Conservation (phyloP, 1,284 basidiomycete genomes). For the Cerioporus squamosus region DNA sequence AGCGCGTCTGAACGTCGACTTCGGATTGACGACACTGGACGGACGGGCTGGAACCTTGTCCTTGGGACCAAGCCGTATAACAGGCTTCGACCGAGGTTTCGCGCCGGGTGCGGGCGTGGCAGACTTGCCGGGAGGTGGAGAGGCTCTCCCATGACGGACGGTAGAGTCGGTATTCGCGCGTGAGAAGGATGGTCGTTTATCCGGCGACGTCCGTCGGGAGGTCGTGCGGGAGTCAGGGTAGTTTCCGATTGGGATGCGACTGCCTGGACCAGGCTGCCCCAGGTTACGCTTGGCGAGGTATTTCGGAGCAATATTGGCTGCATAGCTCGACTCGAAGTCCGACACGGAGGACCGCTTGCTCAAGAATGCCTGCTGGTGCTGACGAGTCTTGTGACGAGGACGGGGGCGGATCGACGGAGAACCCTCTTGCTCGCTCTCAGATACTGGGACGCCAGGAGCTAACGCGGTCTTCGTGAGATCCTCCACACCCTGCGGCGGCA, state of each 20-base stretch:
- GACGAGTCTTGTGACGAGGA: constrained; percentile 50
- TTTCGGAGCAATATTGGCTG: constrained; percentile 81
- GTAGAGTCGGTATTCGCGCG: constrained; percentile 38
- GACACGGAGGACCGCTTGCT: constrained; percentile 68
- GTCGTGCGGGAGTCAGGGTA: constrained; percentile 59
- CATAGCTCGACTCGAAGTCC: constrained; percentile 89
- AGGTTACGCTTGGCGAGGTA: constrained; percentile 58
- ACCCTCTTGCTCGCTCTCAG: constrained; percentile 77
- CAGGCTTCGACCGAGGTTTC: constrained; percentile 44
- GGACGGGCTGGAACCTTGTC: constrained; percentile 55
- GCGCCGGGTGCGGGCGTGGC: constrained; percentile 27
- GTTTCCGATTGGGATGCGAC: constrained; percentile 53
- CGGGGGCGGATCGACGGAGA: constrained; percentile 41
- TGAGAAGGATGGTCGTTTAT: constrained; percentile 55
- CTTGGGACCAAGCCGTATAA: constrained; percentile 43
- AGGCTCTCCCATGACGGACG: constrained; percentile 21
- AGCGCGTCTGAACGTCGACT: constrained; percentile 58
- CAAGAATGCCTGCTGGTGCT: constrained; percentile 40
- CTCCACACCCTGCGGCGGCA: constrained; percentile 72
- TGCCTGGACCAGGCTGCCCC: constrained; percentile 36
- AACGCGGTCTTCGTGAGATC: constrained; percentile 73
- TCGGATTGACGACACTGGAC: constrained; percentile 44
- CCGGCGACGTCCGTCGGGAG: constrained; percentile 72
- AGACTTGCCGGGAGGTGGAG: constrained; percentile 10
- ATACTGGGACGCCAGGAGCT: constrained; percentile 55